These are phyloP conservation scores for Elsinoe arachidis DNA, from an alignment of 2,329 filamentous ascomycete genomes.

Conservation along the genomic window DNA sequence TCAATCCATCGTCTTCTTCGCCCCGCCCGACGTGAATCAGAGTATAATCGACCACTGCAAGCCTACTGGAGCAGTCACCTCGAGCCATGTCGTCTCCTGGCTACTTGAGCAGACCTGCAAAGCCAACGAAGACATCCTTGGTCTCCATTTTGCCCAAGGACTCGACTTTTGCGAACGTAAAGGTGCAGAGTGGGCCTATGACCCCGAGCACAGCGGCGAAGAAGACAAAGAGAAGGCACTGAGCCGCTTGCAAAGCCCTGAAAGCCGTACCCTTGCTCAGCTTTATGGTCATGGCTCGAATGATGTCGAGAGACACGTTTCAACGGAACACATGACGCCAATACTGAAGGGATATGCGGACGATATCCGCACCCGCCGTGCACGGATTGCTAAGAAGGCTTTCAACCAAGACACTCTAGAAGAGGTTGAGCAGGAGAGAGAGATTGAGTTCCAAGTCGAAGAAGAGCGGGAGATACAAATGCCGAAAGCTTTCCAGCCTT, in stretches of 20 bases:
- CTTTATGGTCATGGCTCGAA: constrained; percentile 43
- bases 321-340: neutral
- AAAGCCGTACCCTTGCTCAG: constrained; percentile 49
- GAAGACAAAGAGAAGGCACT: constrained; percentile 36
- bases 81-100: constrained; percentile 50
- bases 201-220: constrained; percentile 32
- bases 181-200: constrained; percentile 40
- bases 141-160: constrained; percentile 53
- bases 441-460: constrained; percentile 52
- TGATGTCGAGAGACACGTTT: constrained; percentile 19
- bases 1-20: constrained; percentile 47
- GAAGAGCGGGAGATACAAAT: constrained; percentile 47
- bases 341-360: neutral
- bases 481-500: constrained; percentile 33
- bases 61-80: constrained; percentile 29
- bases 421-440: constrained; percentile 51
- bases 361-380: neutral
- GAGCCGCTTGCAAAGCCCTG: constrained; percentile 39
- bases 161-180: constrained; percentile 51
- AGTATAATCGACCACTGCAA: constrained; percentile 46
- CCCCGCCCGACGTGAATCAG: constrained; percentile 53
- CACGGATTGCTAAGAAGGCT: neutral
- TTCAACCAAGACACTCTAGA: constrained; percentile 41
- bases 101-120: constrained; percentile 56
- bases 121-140: constrained; percentile 50